Evolutionary conservation across 371 early-diverging fungal genomes (phyloP).

Genomic region (Saksenaea oblongispora): DNA sequence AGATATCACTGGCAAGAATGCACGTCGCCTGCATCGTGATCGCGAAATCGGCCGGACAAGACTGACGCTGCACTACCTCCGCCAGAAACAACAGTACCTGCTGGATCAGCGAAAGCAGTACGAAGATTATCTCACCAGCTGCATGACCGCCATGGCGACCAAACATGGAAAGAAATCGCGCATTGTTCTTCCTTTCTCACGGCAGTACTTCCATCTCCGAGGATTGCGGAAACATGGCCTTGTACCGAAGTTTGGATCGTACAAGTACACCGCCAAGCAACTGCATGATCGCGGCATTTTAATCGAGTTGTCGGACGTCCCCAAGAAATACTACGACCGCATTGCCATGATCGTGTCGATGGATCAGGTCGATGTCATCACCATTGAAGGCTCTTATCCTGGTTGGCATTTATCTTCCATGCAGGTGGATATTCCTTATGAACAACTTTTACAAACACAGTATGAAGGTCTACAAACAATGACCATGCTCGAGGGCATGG

Average conservation of each 20-base stretch:
- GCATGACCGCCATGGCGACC: conserved; percentile 83
- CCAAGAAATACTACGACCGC: conserved; percentile 84
- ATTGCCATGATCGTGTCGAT: conserved; percentile 91
- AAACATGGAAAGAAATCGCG: conserved; percentile 79
- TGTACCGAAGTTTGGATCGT: conserved; percentile 96
- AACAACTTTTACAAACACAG: conserved; percentile 92
- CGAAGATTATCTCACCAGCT: conserved; percentile 86
- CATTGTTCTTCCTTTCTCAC: conserved; percentile 81
- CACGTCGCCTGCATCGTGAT: conserved; percentile 77
- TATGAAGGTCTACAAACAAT: conserved; percentile 89
- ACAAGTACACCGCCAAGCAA: conserved; percentile 94
- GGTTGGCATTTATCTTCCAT: conserved; percentile 78
- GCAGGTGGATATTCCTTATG: conserved; percentile 83
- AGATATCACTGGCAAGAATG: conserved; percentile 92
- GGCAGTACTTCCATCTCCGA: conserved; percentile 92
- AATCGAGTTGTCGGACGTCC: conserved; percentile 76
- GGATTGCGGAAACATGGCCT: conserved; percentile 82
- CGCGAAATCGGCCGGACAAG: conserved; percentile 73
- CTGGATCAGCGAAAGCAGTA: conserved; percentile 86
- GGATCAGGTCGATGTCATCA: conserved; percentile 89
- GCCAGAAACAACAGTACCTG: conserved; percentile 80
- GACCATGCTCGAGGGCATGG: conserved; percentile 89
- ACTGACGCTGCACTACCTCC: conserved; percentile 78
- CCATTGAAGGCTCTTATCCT: conserved; percentile 79
- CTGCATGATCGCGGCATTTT: conserved; percentile 92